Percentiles rank a stretch among this genome's conserved stretches.
These are phyloP conservation scores for Leccinum pallidistipes DNA, from an alignment of 1,284 basidiomycete species.

Conservation along the genomic window DNA sequence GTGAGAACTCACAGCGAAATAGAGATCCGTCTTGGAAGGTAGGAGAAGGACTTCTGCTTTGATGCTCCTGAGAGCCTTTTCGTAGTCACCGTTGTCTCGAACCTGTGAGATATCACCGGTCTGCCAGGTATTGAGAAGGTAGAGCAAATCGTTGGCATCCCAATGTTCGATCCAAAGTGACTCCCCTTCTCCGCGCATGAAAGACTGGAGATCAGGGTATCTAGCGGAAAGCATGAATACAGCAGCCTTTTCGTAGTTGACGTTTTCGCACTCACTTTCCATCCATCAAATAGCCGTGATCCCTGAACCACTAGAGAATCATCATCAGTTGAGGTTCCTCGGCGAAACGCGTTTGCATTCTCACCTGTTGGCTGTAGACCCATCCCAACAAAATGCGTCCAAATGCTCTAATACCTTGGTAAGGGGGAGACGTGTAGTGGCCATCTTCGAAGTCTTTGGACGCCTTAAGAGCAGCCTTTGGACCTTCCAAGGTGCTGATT, in stretches of 20 bases:
- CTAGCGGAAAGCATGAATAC: slow-evolving; percentile 24
- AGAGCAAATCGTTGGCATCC: slow-evolving; percentile 59
- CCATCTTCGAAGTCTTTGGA: slow-evolving; percentile 57
- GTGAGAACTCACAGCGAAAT: slow-evolving; percentile 45
- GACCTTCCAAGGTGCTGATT: slow-evolving; percentile 55
- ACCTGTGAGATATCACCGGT: slow-evolving; percentile 51
- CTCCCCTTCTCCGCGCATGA: slow-evolving; percentile 53
- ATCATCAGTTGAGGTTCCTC: not conserved
- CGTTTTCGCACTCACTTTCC: slow-evolving; percentile 36
- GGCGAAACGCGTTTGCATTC: slow-evolving; percentile 8
- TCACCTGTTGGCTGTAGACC: slow-evolving; percentile 54
- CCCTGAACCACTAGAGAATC: slow-evolving; percentile 50
- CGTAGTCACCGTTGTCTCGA: slow-evolving; percentile 45
- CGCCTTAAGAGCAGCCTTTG: slow-evolving; percentile 50
- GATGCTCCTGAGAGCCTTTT: slow-evolving; percentile 42
- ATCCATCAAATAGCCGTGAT: slow-evolving; percentile 44
- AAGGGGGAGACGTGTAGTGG: slow-evolving; percentile 48
- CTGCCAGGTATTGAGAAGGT: slow-evolving; percentile 56
- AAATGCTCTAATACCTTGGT: slow-evolving; percentile 52
- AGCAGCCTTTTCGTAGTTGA: not conserved
- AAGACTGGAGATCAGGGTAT: slow-evolving; percentile 48
- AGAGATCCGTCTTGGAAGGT: slow-evolving; percentile 59
- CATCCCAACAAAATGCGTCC: slow-evolving; percentile 55
- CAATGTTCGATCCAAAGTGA: slow-evolving; percentile 41
- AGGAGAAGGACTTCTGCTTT: slow-evolving; percentile 56